Evolutionary conservation across 352 stramenopile genomes (phyloP).

Genomic region (Albugo laibachii): DNA sequence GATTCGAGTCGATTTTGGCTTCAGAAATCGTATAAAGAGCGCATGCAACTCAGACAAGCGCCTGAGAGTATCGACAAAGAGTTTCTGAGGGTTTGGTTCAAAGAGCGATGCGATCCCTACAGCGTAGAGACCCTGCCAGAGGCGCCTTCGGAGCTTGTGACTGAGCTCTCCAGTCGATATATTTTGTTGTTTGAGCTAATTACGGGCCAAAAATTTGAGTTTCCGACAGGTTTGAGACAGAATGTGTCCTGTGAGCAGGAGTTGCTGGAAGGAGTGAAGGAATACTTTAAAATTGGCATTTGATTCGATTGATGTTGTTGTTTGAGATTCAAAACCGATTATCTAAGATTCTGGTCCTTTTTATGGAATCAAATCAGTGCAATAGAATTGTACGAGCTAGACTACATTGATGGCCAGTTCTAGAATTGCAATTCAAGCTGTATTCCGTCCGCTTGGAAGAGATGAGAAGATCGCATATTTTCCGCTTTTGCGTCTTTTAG

Average conservation of each 20-base stretch:
- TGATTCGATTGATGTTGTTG: not conserved
- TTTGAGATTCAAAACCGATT: not conserved
- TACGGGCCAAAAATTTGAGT: conserved; percentile 88
- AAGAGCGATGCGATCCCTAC: conserved; percentile 96
- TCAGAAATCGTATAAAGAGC: conserved; percentile 76
- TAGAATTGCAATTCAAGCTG: too few species aligned
- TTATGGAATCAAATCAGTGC: too few species aligned
- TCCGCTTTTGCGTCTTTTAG: too few species aligned
- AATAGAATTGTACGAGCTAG: too few species aligned
- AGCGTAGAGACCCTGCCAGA: conserved; percentile 89
- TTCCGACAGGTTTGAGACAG: conserved; percentile 16
- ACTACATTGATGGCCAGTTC: too few species aligned
- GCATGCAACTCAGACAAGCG: conserved; percentile 72
- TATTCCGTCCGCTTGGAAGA: too few species aligned
- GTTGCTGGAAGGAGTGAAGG: too few species aligned
- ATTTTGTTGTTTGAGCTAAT: conserved; percentile 98
- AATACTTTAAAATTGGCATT: not conserved
- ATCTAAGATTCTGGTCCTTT: too few species aligned
- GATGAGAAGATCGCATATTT: too few species aligned
- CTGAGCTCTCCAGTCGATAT: conserved; percentile 92
- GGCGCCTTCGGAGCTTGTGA: conserved; percentile 89
- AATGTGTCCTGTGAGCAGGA: too few species aligned
- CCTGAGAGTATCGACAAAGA: conserved; percentile 99
- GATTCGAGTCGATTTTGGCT: conserved; percentile 95
- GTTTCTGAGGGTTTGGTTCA: conserved; percentile 97